Conservation (phyloP, 257 asterid genomes). For the Fraxinus cuspidata region DNA sequence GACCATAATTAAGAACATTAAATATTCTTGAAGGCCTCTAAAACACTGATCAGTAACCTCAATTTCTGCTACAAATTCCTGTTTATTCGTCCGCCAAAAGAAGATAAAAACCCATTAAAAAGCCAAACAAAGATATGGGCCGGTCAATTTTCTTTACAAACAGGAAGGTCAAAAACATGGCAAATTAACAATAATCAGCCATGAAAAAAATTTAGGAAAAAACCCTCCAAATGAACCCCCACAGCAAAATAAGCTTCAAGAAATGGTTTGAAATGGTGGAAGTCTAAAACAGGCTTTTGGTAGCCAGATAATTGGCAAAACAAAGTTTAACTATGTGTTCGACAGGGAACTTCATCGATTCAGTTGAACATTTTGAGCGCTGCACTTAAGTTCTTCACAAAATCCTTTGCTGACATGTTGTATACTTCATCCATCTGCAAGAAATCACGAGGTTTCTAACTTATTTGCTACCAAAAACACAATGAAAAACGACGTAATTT, state of each 20-base stretch:
- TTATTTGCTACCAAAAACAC: too few relatives aligned
- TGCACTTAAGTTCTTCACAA: constrained; percentile 35
- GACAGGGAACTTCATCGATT: neutral
- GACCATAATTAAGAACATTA: constrained; percentile 18
- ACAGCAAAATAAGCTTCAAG: constrained; percentile 29
- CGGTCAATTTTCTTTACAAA: constrained; percentile 30
- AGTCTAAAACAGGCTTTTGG: constrained; percentile 12
- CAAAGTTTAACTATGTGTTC: neutral
- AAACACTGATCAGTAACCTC: constrained; percentile 32
- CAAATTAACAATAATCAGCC: constrained; percentile 26
- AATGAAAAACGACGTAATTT: too few relatives aligned
- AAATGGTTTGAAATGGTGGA: constrained; percentile 18
- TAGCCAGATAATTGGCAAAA: neutral
- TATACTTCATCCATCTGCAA: constrained; percentile 40
- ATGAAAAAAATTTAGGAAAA: constrained; percentile 28
- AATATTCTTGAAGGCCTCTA: constrained; percentile 33
- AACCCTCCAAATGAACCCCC: constrained; percentile 28
- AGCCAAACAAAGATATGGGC: constrained; percentile 29
- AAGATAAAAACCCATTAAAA: constrained; percentile 23
- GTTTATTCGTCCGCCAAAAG: constrained; percentile 26
- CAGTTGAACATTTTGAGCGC: constrained; percentile 34
- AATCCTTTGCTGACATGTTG: constrained; percentile 37
- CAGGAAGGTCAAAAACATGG: constrained; percentile 36
- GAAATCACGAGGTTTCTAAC: neutral
- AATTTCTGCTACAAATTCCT: constrained; percentile 23